Base-by-base conservation (phyloP, 2,329 filamentous ascomycete genomes). In the Torrubiella hemipterigena region DNA sequence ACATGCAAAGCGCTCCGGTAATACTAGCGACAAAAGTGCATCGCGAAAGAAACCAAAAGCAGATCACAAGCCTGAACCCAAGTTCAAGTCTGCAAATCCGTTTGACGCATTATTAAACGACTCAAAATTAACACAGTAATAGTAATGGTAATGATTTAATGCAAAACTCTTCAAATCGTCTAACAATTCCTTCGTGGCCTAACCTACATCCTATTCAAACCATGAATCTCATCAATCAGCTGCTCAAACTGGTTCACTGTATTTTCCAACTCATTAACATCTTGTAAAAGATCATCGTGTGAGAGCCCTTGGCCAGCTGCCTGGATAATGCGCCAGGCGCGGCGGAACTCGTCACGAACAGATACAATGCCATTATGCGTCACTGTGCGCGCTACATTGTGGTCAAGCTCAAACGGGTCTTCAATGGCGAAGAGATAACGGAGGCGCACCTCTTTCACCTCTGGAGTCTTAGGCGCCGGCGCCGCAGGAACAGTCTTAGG, bases 391-490 rank as follows among this genome's bases (percentile, higher is more conserved):
- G 82, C 87, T 20, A 94, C 81, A 44, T 94, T 95, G 55, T 94
- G 85, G 24, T 85, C 77, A 3, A 77, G 57, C 58, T 94, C 85
- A 46, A 94, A 94, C 0, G 87, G 87, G 50, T 94, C 87, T 50
- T 94, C 87, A 37, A 95, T 87, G 19, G 84, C 83, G 42, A 94
- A 81, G 5, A 94, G 67, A 51, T 85, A 93, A 10, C 85, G 74
- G 46, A 86, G 74, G 3, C 81, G 73, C 11, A 89, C 68, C 46
- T 86, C 81, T 43, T 80, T 82, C 30, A 69, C 46, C 19, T 68
- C 62, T 5, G 47, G 47, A 9, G 49, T 40, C 31, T 56, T 59
- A 4, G 43, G 34, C 7, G 45, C 37, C 8, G 31, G 22, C 4
- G 27, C 30, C 12, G 37, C 21, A 16, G 24, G 30, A 14, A 31